These are phyloP conservation scores for Babesia bigemina DNA, from an alignment of 169 alveolate species.

Conservation along the genomic window DNA sequence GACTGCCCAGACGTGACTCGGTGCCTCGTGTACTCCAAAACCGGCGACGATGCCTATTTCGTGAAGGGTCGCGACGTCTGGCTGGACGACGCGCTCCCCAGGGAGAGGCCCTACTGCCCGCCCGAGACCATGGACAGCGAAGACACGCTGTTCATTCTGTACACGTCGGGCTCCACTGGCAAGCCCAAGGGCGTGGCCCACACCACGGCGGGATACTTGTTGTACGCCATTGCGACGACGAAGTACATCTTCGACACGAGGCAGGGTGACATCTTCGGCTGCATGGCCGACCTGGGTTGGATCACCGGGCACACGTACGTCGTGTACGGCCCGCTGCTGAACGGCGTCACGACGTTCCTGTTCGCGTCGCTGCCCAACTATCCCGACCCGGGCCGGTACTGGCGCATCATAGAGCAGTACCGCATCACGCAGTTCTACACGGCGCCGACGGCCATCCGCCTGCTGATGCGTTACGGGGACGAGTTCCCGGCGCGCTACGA, in stretches of 20 bases:
- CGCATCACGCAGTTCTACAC: slow-evolving; percentile 91
- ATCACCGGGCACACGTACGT: slow-evolving; percentile 96
- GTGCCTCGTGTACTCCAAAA: slow-evolving; percentile 48
- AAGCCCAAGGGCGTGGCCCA: slow-evolving; percentile 95
- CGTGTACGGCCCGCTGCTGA: slow-evolving; percentile 93
- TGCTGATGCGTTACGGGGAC: slow-evolving; percentile 84
- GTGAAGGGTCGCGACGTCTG: slow-evolving; percentile 81
- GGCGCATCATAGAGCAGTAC: slow-evolving; percentile 88
- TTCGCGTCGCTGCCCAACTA: slow-evolving; percentile 94
- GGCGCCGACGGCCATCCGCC: slow-evolving; percentile 97
- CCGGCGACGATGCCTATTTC: slow-evolving; percentile 66
- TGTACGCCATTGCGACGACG: slow-evolving; percentile 87
- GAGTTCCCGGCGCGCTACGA: slow-evolving; percentile 71
- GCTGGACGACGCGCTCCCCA: slow-evolving; percentile 82
- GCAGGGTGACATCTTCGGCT: slow-evolving; percentile 88
- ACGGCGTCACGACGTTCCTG: slow-evolving; percentile 91
- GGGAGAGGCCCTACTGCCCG: slow-evolving; percentile 89
- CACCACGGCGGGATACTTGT: slow-evolving; percentile 91
- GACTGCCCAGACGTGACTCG: slow-evolving; percentile 41
- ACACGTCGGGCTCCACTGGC: slow-evolving; percentile 98
- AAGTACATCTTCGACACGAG: slow-evolving; percentile 88
- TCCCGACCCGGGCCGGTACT: slow-evolving; percentile 91
- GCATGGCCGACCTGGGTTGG: slow-evolving; percentile 98
- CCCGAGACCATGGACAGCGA: slow-evolving; percentile 93
- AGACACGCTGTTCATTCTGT: slow-evolving; percentile 90